These are phyloP conservation scores for Ensete ventricosum DNA, from an alignment of 176 grass and related monocot species.

Conservation along the genomic window DNA sequence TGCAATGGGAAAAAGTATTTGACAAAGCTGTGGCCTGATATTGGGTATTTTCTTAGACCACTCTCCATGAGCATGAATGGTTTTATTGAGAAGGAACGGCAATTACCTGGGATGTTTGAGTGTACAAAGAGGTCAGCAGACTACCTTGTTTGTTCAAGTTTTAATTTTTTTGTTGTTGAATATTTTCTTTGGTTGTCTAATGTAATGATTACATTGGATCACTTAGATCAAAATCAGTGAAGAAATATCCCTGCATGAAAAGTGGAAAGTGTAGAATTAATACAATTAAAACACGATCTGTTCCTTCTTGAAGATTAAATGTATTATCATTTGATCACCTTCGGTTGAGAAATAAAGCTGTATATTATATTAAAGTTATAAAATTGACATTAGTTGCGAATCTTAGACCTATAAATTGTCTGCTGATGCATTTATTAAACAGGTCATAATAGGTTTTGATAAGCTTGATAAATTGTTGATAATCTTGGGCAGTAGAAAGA, in stretches of 20 bases:
- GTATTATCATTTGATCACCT: too few relatives aligned
- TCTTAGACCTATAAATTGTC: too few relatives aligned
- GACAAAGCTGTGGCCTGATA: conserved; percentile 71
- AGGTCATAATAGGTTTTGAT: not conserved
- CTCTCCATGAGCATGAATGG: conserved; percentile 55
- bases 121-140: conserved; percentile 69
- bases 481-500: too few relatives aligned
- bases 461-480: not conserved
- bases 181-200: not conserved
- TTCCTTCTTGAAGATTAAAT: too few relatives aligned
- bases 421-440: not conserved
- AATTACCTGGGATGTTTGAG: conserved; percentile 78
- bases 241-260: not conserved
- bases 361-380: too few relatives aligned
- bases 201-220: not conserved
- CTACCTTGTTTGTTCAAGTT: not conserved
- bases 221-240: not conserved
- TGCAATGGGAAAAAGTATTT: conserved; percentile 71
- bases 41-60: conserved; percentile 73
- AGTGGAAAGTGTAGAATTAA: too few relatives aligned
- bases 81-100: conserved; percentile 59
- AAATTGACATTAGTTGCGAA: too few relatives aligned
- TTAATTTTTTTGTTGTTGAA: not conserved
- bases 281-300: too few relatives aligned
- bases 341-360: too few relatives aligned